These are phyloP conservation scores for Raffaelea albimanens DNA, from an alignment of 2,329 filamentous ascomycete species.

Conservation along the genomic window DNA sequence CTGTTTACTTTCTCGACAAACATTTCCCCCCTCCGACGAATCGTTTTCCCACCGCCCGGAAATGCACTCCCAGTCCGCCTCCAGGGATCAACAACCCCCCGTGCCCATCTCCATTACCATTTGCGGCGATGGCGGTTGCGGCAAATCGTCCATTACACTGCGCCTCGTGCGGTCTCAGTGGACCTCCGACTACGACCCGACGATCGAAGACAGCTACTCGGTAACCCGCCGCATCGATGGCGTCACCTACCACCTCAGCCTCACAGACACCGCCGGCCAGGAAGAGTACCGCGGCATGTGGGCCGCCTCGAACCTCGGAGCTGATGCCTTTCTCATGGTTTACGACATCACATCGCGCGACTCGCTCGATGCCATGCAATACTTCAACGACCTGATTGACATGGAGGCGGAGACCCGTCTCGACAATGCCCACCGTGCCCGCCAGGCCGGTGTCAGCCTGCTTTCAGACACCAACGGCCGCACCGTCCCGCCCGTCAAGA, in stretches of 20 bases:
- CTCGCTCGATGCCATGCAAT: constrained; percentile 61
- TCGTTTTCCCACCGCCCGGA: not conserved
- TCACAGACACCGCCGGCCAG: constrained; percentile 82
- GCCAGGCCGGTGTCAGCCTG: constrained; percentile 31
- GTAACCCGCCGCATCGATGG: constrained; percentile 74
- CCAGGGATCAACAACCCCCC: constrained; percentile 25
- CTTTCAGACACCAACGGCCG: constrained; percentile 25
- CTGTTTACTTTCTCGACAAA: too few relatives aligned
- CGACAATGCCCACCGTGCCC: constrained; percentile 49
- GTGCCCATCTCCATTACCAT: constrained; percentile 67
- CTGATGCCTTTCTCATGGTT: constrained; percentile 76
- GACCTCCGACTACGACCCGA: constrained; percentile 76
- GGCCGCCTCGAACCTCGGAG: constrained; percentile 67
- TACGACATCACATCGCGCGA: constrained; percentile 72
- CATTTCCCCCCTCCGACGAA: not conserved
- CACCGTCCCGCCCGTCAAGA: constrained; percentile 65
- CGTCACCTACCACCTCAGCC: constrained; percentile 65
- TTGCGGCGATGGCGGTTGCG: constrained; percentile 77
- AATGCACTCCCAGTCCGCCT: constrained; percentile 9
- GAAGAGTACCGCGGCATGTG: constrained; percentile 85
- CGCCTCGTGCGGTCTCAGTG: constrained; percentile 74
- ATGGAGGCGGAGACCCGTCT: constrained; percentile 66
- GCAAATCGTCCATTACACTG: constrained; percentile 77
- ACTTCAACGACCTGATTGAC: constrained; percentile 76
- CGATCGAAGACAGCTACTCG: constrained; percentile 77